Conservation (phyloP, 805 yeast species). For the Wickerhamiella cacticola region DNA sequence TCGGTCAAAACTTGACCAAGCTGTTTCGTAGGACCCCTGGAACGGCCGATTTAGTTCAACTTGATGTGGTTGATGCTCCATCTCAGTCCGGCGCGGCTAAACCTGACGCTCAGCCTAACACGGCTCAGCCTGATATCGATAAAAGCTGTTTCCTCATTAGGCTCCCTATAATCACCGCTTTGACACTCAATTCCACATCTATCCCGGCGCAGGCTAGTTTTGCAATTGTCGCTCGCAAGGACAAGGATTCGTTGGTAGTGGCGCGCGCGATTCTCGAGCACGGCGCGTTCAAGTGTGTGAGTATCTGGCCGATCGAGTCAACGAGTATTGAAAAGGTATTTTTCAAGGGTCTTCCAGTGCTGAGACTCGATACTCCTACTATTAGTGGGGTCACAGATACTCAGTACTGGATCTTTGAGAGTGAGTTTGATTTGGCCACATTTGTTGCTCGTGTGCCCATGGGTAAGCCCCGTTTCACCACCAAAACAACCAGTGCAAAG, state of each 20-base stretch:
- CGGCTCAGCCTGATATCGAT: neutral
- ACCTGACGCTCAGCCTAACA: too few species aligned
- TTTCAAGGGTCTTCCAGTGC: neutral
- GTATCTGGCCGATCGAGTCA: neutral
- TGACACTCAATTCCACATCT: neutral
- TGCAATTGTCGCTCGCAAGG: neutral
- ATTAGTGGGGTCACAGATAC: neutral
- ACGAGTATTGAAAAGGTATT: neutral
- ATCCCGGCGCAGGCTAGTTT: neutral
- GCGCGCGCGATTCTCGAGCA: neutral
- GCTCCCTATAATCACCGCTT: neutral
- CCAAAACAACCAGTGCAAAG: too few species aligned
- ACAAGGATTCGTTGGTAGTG: neutral
- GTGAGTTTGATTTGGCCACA: neutral
- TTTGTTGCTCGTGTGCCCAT: neutral
- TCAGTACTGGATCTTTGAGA: conserved; percentile 1
- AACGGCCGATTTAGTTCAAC: too few species aligned
- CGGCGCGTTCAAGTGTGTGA: neutral
- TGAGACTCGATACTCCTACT: neutral
- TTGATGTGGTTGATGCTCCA: too few species aligned
- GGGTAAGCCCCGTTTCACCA: too few species aligned
- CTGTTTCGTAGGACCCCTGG: too few species aligned
- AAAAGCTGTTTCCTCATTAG: neutral
- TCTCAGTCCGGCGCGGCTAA: too few species aligned
- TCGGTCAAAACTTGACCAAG: too few species aligned